These are phyloP conservation scores for Pugionium cornutum DNA, from an alignment of 345 rosid species.

Conservation along the genomic window DNA sequence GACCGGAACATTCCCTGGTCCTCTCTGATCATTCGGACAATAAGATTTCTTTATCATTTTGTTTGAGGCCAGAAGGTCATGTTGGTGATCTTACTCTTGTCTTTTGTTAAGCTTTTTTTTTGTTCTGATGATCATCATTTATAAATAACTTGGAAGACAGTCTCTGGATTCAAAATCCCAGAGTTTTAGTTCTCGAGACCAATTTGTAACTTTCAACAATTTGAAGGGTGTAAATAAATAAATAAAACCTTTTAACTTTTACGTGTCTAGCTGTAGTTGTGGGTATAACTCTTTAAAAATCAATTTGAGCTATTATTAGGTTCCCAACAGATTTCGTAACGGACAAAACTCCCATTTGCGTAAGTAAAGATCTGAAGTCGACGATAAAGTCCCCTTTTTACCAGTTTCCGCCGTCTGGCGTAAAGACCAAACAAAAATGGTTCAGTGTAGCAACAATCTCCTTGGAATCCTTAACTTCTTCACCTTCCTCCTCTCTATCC, in stretches of 20 bases:
- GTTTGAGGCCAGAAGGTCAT: conserved; percentile 25
- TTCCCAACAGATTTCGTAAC: conserved; percentile 38
- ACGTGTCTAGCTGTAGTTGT: conserved; percentile 26
- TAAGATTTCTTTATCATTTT: conserved; percentile 3
- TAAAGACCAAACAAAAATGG: conserved; percentile 16
- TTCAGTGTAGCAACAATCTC: conserved; percentile 78
- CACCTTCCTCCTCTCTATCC: conserved; percentile 79
- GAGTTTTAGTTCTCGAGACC: not conserved
- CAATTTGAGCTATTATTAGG: not conserved
- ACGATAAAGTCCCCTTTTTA: not conserved
- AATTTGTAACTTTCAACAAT: not conserved
- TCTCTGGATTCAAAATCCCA: not conserved
- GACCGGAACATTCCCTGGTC: conserved; percentile 79
- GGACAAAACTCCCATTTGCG: conserved; percentile 14
- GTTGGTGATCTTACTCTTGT: conserved; percentile 11
- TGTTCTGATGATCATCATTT: too few relatives aligned
- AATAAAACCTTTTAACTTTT: not conserved
- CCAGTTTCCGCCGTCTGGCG: not conserved
- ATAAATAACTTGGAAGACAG: not conserved
- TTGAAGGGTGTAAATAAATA: not conserved
- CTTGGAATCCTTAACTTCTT: conserved; percentile 79
- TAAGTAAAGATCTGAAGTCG: conserved; percentile 19
- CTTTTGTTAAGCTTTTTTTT: too few relatives aligned
- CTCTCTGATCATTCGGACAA: conserved; percentile 47
- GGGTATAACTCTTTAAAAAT: not conserved